A percentile compares a stretch with the other conserved stretches of the same genome.
These are phyloP conservation scores for Phalaenopsis aphrodite DNA, from an alignment of 106 monocot genomes.

Conservation along the genomic window DNA sequence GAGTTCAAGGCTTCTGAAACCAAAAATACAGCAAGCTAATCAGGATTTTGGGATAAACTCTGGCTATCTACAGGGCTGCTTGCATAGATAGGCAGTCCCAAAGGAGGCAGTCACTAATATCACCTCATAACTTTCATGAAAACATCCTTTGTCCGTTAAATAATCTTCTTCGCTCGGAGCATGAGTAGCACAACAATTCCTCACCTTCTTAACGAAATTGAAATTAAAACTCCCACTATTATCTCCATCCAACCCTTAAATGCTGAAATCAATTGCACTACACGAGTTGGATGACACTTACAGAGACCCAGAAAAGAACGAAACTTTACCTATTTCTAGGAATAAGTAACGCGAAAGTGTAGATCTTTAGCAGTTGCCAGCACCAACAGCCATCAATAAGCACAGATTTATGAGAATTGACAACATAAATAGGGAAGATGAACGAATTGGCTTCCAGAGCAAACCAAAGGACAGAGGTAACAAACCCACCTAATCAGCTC, in stretches of 20 bases:
- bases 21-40: background rate
- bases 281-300: background rate
- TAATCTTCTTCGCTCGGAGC: background rate
- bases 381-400: background rate
- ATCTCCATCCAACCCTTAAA: background rate
- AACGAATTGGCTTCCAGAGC: background rate
- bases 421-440: background rate
- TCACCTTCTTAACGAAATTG: background rate
- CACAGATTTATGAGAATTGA: background rate
- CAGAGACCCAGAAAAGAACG: background rate
- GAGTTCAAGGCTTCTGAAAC: background rate
- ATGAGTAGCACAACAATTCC: background rate
- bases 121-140: background rate
- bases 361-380: conserved; percentile 1
- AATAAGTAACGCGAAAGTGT: background rate
- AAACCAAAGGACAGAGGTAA: background rate
- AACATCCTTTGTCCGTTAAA: background rate
- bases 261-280: background rate
- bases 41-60: background rate
- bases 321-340: background rate
- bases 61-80: background rate
- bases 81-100: background rate
- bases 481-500: background rate
- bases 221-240: background rate
- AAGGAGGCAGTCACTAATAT: background rate